Percentiles rank a stretch among this genome's conserved stretches.
phyloP scores from a whole-genome alignment of 768 basidiomycete genomes.

The Russula griseocarnosa region DNA sequence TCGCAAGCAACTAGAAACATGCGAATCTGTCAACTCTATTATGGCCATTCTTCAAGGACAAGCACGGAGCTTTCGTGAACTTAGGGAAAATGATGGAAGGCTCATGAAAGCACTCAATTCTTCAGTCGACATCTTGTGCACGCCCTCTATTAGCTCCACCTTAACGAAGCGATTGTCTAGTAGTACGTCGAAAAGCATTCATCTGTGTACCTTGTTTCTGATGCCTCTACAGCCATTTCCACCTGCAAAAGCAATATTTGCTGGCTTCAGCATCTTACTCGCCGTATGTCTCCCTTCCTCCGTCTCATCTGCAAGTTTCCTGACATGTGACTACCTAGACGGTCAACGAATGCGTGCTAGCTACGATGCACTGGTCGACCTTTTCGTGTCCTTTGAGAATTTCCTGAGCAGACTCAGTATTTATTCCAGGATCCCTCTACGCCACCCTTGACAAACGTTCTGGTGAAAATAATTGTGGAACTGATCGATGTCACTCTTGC shows the following conservation, averaged over 20 bases:
- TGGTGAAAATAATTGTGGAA: constrained; percentile 1
- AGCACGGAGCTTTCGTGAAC: neutral
- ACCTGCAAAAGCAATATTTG: neutral
- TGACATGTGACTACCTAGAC: neutral
- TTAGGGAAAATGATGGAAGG: neutral
- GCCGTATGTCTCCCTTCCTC: neutral
- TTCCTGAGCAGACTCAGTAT: constrained; percentile 5
- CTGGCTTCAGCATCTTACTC: neutral
- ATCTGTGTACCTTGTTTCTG: neutral
- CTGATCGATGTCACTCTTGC: neutral
- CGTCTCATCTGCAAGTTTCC: no score
- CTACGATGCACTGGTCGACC: neutral
- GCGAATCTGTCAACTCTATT: neutral
- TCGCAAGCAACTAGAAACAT: neutral
- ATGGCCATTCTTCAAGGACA: neutral
- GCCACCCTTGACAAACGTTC: neutral
- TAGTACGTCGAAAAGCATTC: neutral
- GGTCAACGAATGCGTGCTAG: neutral
- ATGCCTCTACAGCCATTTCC: neutral
- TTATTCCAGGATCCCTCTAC: neutral
- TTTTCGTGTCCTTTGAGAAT: constrained; percentile 10
- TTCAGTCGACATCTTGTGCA: neutral
- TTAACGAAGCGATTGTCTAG: neutral
- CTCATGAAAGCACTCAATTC: neutral
- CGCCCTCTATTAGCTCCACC: neutral